Percentiles rank a stretch among this genome's conserved stretches.
Evolutionary conservation across 2,329 filamentous ascomycete genomes (phyloP).

Genomic region (Aspergillus tubingensis): DNA sequence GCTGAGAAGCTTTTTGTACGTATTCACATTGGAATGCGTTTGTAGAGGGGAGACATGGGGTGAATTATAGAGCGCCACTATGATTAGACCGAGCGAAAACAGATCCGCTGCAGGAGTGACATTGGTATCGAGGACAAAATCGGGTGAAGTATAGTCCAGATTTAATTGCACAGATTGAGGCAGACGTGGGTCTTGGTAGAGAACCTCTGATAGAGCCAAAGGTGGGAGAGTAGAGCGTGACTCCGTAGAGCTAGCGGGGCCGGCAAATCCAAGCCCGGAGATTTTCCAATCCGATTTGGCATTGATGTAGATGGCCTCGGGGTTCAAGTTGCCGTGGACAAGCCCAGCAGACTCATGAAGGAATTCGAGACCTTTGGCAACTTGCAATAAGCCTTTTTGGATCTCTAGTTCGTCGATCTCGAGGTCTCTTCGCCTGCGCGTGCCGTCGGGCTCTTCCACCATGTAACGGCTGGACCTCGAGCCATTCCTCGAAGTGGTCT

Average conservation of each 20-base stretch:
- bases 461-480: constrained; percentile 77
- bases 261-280: constrained; percentile 87
- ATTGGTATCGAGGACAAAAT: constrained; percentile 90
- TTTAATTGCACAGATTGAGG: constrained; percentile 83
- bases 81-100: constrained; percentile 88
- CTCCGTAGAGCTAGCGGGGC: constrained; percentile 73
- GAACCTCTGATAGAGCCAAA: constrained; percentile 77
- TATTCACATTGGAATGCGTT: constrained; percentile 74
- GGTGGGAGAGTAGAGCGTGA: constrained; percentile 75
- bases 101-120: constrained; percentile 83
- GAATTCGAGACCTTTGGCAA: constrained; percentile 93
- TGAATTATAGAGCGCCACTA: constrained; percentile 90
- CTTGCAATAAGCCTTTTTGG: constrained; percentile 90
- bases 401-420: constrained; percentile 97
- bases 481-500: constrained; percentile 67
- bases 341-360: constrained; percentile 91
- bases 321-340: constrained; percentile 91
- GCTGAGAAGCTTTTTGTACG: constrained; percentile 82
- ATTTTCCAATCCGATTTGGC: constrained; percentile 99
- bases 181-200: constrained; percentile 82
- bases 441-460: constrained; percentile 75
- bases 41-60: constrained; percentile 87
- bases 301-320: constrained; percentile 91
- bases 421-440: constrained; percentile 72
- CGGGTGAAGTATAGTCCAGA: constrained; percentile 90